Conservation (phyloP, 192 early-diverging fungal genomes). For the Rhizophagus prolifer region DNA sequence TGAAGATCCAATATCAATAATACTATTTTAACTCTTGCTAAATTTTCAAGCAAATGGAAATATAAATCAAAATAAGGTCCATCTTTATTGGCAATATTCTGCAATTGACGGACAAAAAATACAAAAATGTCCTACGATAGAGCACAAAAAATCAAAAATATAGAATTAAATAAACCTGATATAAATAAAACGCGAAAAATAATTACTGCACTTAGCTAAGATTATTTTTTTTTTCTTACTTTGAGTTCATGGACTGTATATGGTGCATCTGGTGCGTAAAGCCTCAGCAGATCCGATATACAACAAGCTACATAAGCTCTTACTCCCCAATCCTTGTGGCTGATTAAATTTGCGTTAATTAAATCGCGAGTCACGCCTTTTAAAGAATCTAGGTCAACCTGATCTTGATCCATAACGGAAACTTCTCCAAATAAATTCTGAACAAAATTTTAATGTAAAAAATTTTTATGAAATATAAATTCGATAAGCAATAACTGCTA, state of each 20-base stretch:
- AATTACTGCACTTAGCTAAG: background rate
- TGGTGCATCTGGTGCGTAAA: constrained; percentile 93
- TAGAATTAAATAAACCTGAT: background rate
- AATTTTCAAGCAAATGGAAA: constrained; percentile 86
- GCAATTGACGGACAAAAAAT: constrained; percentile 79
- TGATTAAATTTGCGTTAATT: constrained; percentile 60
- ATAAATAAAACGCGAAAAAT: background rate
- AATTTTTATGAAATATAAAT: background rate
- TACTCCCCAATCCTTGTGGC: constrained; percentile 82
- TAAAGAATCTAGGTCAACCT: constrained; percentile 68
- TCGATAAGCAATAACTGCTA: background rate
- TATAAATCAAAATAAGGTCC: constrained; percentile 70
- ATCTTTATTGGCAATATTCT: constrained; percentile 54
- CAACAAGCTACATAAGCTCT: constrained; percentile 77
- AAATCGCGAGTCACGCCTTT: constrained; percentile 66
- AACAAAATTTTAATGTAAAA: background rate
- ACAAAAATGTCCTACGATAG: constrained; percentile 68
- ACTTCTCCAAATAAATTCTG: constrained; percentile 79
- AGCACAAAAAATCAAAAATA: constrained; percentile 3
- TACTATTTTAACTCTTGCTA: constrained; percentile 82
- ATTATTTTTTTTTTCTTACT: constrained; percentile 37
- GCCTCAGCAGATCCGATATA: constrained; percentile 85
- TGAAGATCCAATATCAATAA: constrained; percentile 76
- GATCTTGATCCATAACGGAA: constrained; percentile 71
- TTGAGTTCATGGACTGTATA: constrained; percentile 76